phyloP scores from a whole-genome alignment of 1,284 basidiomycete species.

The Boletus semigastroideus region DNA sequence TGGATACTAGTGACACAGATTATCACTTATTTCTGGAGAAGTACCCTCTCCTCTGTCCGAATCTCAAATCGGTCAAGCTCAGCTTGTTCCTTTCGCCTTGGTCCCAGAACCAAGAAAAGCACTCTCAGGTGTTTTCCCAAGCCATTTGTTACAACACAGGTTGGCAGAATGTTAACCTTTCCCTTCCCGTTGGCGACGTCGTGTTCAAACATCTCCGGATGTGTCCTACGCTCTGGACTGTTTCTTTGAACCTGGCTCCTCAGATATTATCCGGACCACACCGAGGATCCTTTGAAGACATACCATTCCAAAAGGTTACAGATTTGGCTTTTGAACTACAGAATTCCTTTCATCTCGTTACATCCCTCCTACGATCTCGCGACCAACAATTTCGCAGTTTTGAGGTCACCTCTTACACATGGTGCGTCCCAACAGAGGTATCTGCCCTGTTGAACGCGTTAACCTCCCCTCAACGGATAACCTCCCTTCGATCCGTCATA shows the following conservation, averaged over 20 bases:
- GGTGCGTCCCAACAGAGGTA: background rate
- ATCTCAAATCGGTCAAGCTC: conserved; percentile 4
- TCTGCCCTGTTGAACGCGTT: background rate
- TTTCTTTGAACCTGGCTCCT: background rate
- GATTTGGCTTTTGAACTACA: background rate
- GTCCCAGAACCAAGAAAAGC: no score
- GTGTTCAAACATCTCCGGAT: conserved; percentile 2
- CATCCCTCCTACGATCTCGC: conserved; percentile 1
- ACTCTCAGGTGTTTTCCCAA: background rate
- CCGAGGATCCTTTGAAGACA: conserved; percentile 3
- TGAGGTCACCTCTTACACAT: background rate
- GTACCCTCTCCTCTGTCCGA: background rate
- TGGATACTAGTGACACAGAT: background rate
- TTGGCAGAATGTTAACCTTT: conserved; percentile 4
- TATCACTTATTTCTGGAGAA: background rate
- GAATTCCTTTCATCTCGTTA: background rate
- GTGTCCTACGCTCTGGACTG: background rate
- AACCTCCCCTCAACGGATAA: conserved; percentile 4
- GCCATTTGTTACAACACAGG: conserved; percentile 1
- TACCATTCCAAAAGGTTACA: background rate
- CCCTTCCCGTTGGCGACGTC: background rate
- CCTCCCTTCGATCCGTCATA: background rate
- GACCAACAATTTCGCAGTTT: conserved; percentile 5
- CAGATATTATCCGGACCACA: background rate
- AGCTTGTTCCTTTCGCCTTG: background rate